These are phyloP conservation scores for Vigna mungo DNA, from an alignment of 306 rosid genomes.

Conservation along the genomic window DNA sequence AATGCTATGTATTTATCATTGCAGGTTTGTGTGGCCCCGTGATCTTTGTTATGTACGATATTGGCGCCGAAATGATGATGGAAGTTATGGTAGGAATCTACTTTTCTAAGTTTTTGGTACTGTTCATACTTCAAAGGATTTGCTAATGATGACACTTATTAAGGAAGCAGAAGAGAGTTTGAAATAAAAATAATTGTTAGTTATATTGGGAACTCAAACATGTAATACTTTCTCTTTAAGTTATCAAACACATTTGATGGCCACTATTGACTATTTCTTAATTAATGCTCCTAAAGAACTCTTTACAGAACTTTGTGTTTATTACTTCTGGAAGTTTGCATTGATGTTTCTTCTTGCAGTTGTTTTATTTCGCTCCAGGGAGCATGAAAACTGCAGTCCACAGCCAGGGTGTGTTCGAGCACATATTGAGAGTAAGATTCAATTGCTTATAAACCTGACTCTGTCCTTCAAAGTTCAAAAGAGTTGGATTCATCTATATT, in stretches of 20 bases:
- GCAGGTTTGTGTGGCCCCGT: slow-evolving; percentile 98
- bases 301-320: slow-evolving; percentile 15
- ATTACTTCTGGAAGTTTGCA: slow-evolving; percentile 13
- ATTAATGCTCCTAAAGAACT: background rate
- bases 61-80: slow-evolving; percentile 99
- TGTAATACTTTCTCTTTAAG: slow-evolving; percentile 13
- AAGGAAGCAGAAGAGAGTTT: slow-evolving; percentile 17
- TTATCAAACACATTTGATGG: background rate
- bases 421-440: slow-evolving; percentile 89
- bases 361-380: slow-evolving; percentile 94
- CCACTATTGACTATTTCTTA: slow-evolving; percentile 9
- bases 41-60: slow-evolving; percentile 98
- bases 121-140: slow-evolving; percentile 8
- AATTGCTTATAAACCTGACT: background rate
- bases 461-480: too few species aligned
- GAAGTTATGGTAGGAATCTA: slow-evolving; percentile 83
- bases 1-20: slow-evolving; percentile 40
- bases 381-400: slow-evolving; percentile 93
- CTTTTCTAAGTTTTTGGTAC: slow-evolving; percentile 21
- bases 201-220: slow-evolving; percentile 18
- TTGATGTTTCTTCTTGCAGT: slow-evolving; percentile 65
- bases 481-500: too few species aligned
- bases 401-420: slow-evolving; percentile 98
- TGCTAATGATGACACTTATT: slow-evolving; percentile 9
- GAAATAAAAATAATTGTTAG: slow-evolving; percentile 8